phyloP scores from a whole-genome alignment of 2,329 filamentous ascomycete genomes.

The Botrytis pseudocinerea region DNA sequence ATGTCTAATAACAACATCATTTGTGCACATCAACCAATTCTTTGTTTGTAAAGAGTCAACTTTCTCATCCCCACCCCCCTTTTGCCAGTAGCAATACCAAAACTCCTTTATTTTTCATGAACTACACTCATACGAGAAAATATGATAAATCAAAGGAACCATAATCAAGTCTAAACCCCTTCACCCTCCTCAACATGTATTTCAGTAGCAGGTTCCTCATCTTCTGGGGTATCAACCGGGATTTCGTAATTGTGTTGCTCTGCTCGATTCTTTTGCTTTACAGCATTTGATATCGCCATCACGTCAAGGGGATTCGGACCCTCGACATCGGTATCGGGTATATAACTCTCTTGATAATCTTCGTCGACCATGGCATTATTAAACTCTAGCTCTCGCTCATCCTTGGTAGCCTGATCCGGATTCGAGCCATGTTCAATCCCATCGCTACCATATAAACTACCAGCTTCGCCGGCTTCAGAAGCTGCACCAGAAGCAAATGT shows the following conservation, averaged over 20 bases:
- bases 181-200: constrained; percentile 40
- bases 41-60: background rate
- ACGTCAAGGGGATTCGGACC: constrained; percentile 28
- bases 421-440: constrained; percentile 39
- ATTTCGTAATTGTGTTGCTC: constrained; percentile 23
- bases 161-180: constrained; percentile 36
- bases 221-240: constrained; percentile 23
- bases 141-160: background rate
- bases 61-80: background rate
- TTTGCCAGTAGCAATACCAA: background rate
- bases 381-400: constrained; percentile 36
- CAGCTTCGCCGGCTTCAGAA: constrained; percentile 32
- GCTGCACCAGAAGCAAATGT: constrained; percentile 33
- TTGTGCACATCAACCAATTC: background rate
- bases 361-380: constrained; percentile 30
- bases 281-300: constrained; percentile 9
- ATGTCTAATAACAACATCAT: constrained; percentile 15
- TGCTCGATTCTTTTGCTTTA: background rate
- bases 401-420: constrained; percentile 30
- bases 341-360: constrained; percentile 30
- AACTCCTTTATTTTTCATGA: constrained; percentile 14
- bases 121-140: background rate
- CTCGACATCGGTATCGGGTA: constrained; percentile 37
- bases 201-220: constrained; percentile 38
- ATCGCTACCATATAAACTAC: constrained; percentile 33